A percentile compares a stretch with the other conserved stretches of the same genome.
phyloP scores from a whole-genome alignment of 495 filamentous ascomycete genomes.

The Darksidea phi region DNA sequence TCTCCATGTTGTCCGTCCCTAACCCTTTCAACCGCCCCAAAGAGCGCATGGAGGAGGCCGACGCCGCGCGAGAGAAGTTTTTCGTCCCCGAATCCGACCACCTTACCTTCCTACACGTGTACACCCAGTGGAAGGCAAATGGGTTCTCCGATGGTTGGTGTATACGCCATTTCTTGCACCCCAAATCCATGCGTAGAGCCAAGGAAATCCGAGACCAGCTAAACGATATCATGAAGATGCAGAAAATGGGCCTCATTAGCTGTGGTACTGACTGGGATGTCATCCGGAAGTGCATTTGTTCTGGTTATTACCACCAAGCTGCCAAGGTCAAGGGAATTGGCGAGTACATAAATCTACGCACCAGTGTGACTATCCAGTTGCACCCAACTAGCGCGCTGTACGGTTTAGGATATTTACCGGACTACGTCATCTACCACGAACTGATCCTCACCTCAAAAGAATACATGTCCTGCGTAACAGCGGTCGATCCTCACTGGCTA shows the following conservation, averaged over 20 bases:
- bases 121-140: constrained; percentile 91
- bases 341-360: constrained; percentile 95
- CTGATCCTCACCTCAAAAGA: constrained; percentile 95
- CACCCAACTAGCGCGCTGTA: constrained; percentile 93
- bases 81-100: constrained; percentile 98
- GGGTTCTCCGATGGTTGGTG: constrained; percentile 92
- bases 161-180: constrained; percentile 84
- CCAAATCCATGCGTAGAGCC: constrained; percentile 84
- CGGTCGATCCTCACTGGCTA: constrained; percentile 97
- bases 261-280: constrained; percentile 97
- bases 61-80: constrained; percentile 96
- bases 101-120: constrained; percentile 92
- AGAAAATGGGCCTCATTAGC: constrained; percentile 82
- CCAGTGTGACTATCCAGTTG: constrained; percentile 86
- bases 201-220: constrained; percentile 94
- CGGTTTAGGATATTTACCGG: constrained; percentile 87
- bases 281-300: constrained; percentile 94
- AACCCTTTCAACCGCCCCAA: constrained; percentile 97
- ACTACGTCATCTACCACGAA: constrained; percentile 98
- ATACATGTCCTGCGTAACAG: constrained; percentile 97
- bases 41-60: constrained; percentile 94
- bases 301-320: constrained; percentile 98
- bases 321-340: constrained; percentile 94
- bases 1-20: constrained; percentile 96
- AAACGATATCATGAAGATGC: constrained; percentile 88